Evolutionary conservation across 2,329 filamentous ascomycete species (phyloP), one percentile per base, ranked within the genome.

Genomic region (Botrytis aclada): DNA sequence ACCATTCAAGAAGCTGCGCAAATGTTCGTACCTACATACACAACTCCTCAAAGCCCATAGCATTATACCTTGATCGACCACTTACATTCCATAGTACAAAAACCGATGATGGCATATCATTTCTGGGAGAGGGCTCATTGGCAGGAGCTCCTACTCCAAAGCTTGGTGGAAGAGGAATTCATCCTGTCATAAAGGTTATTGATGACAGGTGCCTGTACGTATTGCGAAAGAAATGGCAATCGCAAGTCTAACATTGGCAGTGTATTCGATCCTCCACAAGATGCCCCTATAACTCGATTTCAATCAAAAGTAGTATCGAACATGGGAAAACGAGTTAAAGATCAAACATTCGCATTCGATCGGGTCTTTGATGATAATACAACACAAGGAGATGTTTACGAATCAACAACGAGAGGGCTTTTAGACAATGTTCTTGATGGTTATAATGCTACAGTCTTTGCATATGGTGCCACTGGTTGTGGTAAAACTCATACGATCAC

Each of bases 401-500:
- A 98, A 82, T 88, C 93, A 22, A 98, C 96, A 0, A 97, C 95
- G 2, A 93, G 92, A 82, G 89, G 85, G 72, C 88, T 99, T n/a
- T 88, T 99, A 74, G 95, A 98, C 81, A 98, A 92, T 81, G 95
- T 99, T 25, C 86, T 99, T 73, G 95, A 99, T 77, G 96, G 96
- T 77, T 99, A 98, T 86, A 99, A 99, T 85, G 96, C 96, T 65
- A 99, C 96, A 0, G 96, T 99, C 7, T 99, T 99, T 81, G 96
- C 96, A 67, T 99, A 99, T 82, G 96, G 96, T 77, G 96, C 96
- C 56, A 99, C 96, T 0, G 96, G 96, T 56, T 99, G 96, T 82
- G 96, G 96, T 82, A 99, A 99, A 85, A 99, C 96, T 37, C 96
- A 99, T 82, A 99, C 96, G 16, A 99, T 99, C 80, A 94, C 92